Conservation (phyloP, 2,329 filamentous ascomycete genomes). For the Colletotrichum zoysiae region DNA sequence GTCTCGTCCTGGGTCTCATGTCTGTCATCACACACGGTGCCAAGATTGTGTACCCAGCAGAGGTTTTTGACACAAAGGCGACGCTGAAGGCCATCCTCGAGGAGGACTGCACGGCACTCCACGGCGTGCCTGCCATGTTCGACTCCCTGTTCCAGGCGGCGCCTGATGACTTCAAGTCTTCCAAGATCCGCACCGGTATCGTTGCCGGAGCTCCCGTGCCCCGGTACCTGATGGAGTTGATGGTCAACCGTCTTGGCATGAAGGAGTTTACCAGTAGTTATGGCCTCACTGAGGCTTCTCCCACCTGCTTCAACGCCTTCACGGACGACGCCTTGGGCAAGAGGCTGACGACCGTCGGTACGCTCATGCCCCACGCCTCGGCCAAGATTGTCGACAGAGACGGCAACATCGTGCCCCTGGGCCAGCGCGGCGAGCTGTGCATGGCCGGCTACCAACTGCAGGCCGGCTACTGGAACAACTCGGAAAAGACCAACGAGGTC, state of each 20-base stretch:
- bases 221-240: constrained; percentile 78
- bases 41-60: constrained; percentile 81
- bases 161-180: constrained; percentile 56
- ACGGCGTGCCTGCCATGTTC: constrained; percentile 89
- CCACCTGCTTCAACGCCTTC: constrained; percentile 85
- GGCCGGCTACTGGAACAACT: constrained; percentile 76
- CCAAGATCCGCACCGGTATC: constrained; percentile 78
- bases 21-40: constrained; percentile 80
- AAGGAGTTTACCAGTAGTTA: constrained; percentile 79
- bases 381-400: constrained; percentile 82
- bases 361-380: constrained; percentile 78
- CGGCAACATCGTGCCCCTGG: constrained; percentile 75
- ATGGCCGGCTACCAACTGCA: constrained; percentile 84
- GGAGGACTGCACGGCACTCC: constrained; percentile 79
- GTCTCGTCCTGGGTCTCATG: constrained; percentile 81
- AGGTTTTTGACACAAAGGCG: constrained; percentile 77
- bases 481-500: constrained; percentile 76
- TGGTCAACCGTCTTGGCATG: constrained; percentile 81
- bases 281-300: constrained; percentile 81
- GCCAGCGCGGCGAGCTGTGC: constrained; percentile 79
- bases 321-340: constrained; percentile 77
- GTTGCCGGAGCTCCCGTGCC: constrained; percentile 85
- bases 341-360: constrained; percentile 79
- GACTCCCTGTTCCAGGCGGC: constrained; percentile 71
- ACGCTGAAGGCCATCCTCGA: constrained; percentile 75